Percentiles rank a stretch among this genome's conserved stretches.
These are phyloP conservation scores for Neckera pumila DNA, from an alignment of 225 moss, liverwort and hornwort genomes.

Conservation along the genomic window DNA sequence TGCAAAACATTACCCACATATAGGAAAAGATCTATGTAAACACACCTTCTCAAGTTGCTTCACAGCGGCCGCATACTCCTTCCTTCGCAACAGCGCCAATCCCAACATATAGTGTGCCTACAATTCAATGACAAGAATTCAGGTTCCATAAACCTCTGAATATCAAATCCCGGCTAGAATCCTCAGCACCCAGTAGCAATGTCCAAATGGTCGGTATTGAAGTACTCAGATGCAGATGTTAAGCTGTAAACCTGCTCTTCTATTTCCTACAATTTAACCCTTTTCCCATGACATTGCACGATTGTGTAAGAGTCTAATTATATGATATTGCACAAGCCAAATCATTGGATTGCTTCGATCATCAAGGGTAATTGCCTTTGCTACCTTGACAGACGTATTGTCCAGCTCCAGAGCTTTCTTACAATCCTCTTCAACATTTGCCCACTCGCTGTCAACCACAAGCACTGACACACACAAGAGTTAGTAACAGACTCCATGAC, in stretches of 20 bases:
- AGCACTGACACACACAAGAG: not conserved
- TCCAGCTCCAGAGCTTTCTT: constrained; percentile 39
- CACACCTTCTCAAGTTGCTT: constrained; percentile 40
- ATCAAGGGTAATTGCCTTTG: not conserved
- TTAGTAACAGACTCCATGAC: not conserved
- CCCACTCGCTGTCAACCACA: constrained; percentile 22
- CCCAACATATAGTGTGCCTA: constrained; percentile 41
- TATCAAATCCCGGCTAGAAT: not conserved
- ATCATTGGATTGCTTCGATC: not conserved
- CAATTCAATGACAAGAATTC: not conserved
- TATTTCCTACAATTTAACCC: not conserved
- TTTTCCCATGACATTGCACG: not conserved
- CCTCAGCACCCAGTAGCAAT: not conserved
- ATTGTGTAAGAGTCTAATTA: not conserved
- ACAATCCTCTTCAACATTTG: constrained; percentile 33
- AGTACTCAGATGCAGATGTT: not conserved
- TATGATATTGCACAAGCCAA: not conserved
- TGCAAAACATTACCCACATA: not conserved
- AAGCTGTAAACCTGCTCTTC: not conserved
- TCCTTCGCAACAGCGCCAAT: constrained; percentile 26
- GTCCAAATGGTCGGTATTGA: not conserved
- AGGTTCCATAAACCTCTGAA: not conserved
- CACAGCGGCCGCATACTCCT: constrained; percentile 24
- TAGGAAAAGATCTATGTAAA: not conserved
- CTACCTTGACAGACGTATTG: constrained; percentile 31